These are phyloP conservation scores for Ogataea salicorniae DNA, from an alignment of 805 yeast species.

Conservation along the genomic window DNA sequence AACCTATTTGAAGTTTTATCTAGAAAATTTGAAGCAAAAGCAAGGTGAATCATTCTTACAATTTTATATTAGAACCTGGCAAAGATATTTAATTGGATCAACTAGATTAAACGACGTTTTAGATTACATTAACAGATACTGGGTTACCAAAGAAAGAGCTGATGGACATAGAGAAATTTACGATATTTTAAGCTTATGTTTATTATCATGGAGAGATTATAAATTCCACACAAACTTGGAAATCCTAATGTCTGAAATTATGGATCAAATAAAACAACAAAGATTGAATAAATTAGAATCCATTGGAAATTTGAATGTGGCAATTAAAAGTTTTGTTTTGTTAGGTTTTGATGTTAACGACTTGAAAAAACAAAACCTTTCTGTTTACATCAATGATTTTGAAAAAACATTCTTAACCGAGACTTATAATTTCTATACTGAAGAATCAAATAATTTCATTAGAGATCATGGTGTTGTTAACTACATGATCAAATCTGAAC, in stretches of 20 bases:
- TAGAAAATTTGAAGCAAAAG: conserved; percentile 43
- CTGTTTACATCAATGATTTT: conserved; percentile 75
- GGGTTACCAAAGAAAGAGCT: conserved; percentile 95
- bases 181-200: conserved; percentile 85
- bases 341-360: conserved; percentile 90
- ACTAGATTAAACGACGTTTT: conserved; percentile 87
- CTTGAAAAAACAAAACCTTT: conserved; percentile 75
- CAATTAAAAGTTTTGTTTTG: conserved; percentile 81
- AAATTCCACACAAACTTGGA: conserved; percentile 67
- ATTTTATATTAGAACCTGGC: conserved; percentile 85
- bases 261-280: conserved; percentile 70
- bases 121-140: conserved; percentile 92
- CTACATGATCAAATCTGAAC: conserved; percentile 82
- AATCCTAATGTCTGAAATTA: conserved; percentile 60
- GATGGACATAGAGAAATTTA: conserved; percentile 87
- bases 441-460: conserved; percentile 65
- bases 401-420: conserved; percentile 71
- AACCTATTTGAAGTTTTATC: conserved; percentile 58
- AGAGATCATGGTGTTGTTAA: conserved; percentile 78
- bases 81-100: conserved; percentile 85
- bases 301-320: conserved; percentile 58
- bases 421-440: conserved; percentile 59
- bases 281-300: conserved; percentile 74
- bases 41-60: conserved; percentile 66
- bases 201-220: conserved; percentile 81